phyloP scores from a whole-genome alignment of 139 green algal species.

The Zygnema circumcarinatum region DNA sequence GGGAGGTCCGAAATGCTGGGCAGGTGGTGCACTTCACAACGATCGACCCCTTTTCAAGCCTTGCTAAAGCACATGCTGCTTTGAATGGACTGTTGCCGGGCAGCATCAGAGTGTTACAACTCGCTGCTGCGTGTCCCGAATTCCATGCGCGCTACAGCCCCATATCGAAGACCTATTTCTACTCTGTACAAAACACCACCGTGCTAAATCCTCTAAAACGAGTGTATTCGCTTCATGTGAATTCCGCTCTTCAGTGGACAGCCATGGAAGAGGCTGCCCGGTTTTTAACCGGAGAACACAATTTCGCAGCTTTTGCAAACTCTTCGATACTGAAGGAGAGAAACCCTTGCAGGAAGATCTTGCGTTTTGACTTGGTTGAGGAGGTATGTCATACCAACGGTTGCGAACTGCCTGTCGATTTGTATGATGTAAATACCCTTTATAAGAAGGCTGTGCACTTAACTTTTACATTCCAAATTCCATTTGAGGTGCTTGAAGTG shows the following conservation, averaged over 20 bases:
- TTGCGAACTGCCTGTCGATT: too few relatives aligned
- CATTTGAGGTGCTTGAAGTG: too few relatives aligned
- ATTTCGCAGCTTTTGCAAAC: slow-evolving; percentile 80
- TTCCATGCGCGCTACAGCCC: slow-evolving; percentile 73
- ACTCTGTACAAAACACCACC: slow-evolving; percentile 12
- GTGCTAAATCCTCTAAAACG: slow-evolving; percentile 15
- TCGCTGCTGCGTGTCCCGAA: slow-evolving; percentile 63
- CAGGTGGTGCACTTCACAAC: slow-evolving; percentile 41
- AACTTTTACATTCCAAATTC: too few relatives aligned
- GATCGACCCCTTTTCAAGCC: background rate
- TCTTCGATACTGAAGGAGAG: slow-evolving; percentile 22
- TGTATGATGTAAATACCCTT: too few relatives aligned
- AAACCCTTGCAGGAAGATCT: slow-evolving; percentile 69
- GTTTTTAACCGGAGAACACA: slow-evolving; percentile 68
- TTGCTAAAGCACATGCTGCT: slow-evolving; percentile 10
- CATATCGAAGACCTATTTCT: slow-evolving; percentile 38
- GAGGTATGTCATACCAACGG: slow-evolving; percentile 20
- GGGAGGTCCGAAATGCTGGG: too few relatives aligned
- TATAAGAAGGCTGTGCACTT: too few relatives aligned
- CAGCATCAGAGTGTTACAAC: slow-evolving; percentile 67
- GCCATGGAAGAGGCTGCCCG: slow-evolving; percentile 14
- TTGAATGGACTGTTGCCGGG: slow-evolving; percentile 66
- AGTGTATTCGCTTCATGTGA: slow-evolving; percentile 10
- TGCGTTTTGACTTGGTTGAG: slow-evolving; percentile 65
- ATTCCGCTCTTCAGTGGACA: slow-evolving; percentile 53